Conservation (phyloP, 768 basidiomycete species). For the Suillus americanus region DNA sequence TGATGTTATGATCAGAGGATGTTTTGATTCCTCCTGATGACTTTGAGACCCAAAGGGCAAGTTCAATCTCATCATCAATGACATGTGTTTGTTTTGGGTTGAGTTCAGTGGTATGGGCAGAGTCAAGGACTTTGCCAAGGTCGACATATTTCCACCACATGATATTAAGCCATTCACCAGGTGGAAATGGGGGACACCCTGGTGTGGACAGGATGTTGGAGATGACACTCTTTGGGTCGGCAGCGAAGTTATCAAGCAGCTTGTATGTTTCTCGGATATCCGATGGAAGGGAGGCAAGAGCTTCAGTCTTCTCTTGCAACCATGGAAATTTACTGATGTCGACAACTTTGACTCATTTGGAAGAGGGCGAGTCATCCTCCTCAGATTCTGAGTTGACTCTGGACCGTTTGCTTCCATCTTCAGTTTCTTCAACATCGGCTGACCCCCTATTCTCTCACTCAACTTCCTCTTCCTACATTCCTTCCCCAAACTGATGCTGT, state of each 20-base stretch:
- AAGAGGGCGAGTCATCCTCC: too few relatives aligned
- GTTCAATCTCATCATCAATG: constrained; percentile 8
- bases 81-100: constrained; percentile 10
- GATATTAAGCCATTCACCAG: constrained; percentile 11
- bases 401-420: too few relatives aligned
- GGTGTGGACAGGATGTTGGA: not conserved
- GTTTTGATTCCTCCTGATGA: not conserved
- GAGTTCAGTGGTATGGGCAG: not conserved
- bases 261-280: not conserved
- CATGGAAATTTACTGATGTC: too few relatives aligned
- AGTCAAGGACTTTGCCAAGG: constrained; percentile 12
- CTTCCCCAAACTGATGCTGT: too few relatives aligned
- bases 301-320: too few relatives aligned
- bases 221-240: not conserved
- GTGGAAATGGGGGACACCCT: constrained; percentile 8
- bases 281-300: not conserved
- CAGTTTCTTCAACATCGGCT: too few relatives aligned
- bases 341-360: too few relatives aligned
- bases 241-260: not conserved
- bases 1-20: not conserved
- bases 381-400: too few relatives aligned
- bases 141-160: constrained; percentile 5
- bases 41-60: not conserved
- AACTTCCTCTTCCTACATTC: too few relatives aligned
- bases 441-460: too few relatives aligned